Evolutionary conservation across 2,329 filamentous ascomycete species (phyloP).

Genomic region (Ophiognomonia clavigignenti-juglandacearum): DNA sequence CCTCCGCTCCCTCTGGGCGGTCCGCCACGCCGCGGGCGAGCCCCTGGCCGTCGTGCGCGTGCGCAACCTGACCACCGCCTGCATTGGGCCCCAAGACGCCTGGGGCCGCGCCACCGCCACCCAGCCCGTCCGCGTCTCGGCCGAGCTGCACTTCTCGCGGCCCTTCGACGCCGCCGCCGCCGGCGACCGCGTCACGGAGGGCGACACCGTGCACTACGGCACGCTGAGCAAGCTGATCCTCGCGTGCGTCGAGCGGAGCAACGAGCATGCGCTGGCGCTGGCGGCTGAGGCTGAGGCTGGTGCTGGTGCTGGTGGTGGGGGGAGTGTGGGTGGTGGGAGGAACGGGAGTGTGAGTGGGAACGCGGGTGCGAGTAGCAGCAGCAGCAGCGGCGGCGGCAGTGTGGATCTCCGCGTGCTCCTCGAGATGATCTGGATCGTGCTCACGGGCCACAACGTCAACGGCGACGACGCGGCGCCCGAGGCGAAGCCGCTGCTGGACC

Average conservation of each 20-base stretch:
- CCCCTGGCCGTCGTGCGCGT: slow-evolving; percentile 53
- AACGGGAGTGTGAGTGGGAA: no score
- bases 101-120: slow-evolving; percentile 57
- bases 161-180: slow-evolving; percentile 54
- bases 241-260: slow-evolving; percentile 29
- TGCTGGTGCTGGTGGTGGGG: no score
- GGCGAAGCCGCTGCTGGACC: slow-evolving; percentile 30
- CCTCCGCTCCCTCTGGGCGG: slow-evolving; percentile 32
- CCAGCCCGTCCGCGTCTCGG: slow-evolving; percentile 60
- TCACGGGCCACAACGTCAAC: slow-evolving; percentile 32
- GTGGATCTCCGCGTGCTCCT: slow-evolving; percentile 26
- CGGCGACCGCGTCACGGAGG: slow-evolving; percentile 51
- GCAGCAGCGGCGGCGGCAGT: slow-evolving; percentile 17
- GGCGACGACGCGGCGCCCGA: slow-evolving; percentile 25
- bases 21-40: slow-evolving; percentile 35
- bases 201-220: slow-evolving; percentile 75
- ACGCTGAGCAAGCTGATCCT: slow-evolving; percentile 62
- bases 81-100: slow-evolving; percentile 58
- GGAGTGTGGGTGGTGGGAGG: no score
- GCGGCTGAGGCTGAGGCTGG: slow-evolving; percentile 19
- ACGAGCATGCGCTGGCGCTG: slow-evolving; percentile 20
- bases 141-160: slow-evolving; percentile 49
- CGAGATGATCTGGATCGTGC: slow-evolving; percentile 30
- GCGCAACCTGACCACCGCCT: slow-evolving; percentile 53
- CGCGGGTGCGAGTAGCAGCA: no score